Evolutionary conservation across 345 rosid genomes (phyloP), one percentile per base, ranked within the genome.

Genomic region (Alliaria petiolata): DNA sequence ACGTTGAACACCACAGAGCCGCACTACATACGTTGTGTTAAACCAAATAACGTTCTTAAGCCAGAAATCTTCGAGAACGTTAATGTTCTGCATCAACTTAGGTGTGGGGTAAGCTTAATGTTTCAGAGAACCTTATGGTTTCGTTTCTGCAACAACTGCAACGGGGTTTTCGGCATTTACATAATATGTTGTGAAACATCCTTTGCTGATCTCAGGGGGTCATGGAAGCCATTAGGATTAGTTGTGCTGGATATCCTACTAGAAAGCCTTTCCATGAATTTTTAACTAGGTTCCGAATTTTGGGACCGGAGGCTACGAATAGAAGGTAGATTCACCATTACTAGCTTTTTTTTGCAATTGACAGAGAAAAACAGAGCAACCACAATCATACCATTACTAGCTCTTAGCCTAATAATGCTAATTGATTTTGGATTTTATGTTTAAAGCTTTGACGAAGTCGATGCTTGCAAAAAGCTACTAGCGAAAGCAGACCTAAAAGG

Each of bases 191-290:
- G 35, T 75, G 51, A 30, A 62, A 33, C 43, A 30, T 60, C 13
- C 36, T 6, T 66, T 65, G 54, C 57, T 78, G 45, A 33, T 35
- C 57, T 55, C 78, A 95, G 99, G 99, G 99, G 40, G 99, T 95
- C 76, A 81, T 95, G 92, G 99, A 95, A 72, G 99, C 99, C 75
- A 91, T 95, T 79, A 83, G 99, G 82, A 95, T 95, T 70, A 95
- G 99, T 72, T 91, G 98, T 78, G 99, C 96, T 34, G 99, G 99
- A 53, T 91, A 82, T 78, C 99, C 99, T 54, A 88, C 99, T 68
- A 83, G 99, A 80, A 95, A 83, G 81, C 60, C 82, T 17, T 95
- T 95, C 79, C 70, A 68, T 62, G 98, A 95, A 75, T 91, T 95
- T 70, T 43, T 78, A 54, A 72, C 69, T 58, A 90, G 98, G 65